Percentiles rank a stretch among this genome's conserved stretches.
Evolutionary conservation across 2,329 filamentous ascomycete genomes (phyloP).

Genomic region (Arthrobotrys iridis): DNA sequence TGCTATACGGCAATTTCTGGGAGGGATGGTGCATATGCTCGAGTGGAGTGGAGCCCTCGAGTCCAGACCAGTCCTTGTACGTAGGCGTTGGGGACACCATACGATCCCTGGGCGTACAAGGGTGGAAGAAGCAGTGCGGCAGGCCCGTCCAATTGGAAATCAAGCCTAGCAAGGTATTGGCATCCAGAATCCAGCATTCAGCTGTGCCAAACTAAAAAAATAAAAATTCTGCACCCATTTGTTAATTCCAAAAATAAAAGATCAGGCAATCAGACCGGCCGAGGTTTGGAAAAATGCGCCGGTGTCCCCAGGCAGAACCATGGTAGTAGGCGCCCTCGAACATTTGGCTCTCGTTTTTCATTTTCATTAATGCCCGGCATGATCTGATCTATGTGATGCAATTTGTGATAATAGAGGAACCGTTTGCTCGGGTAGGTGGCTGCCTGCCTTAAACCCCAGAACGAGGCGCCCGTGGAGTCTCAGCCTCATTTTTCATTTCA

Average conservation of each 20-base stretch:
- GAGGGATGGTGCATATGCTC: constrained; percentile 36
- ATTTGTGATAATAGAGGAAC: constrained; percentile 28
- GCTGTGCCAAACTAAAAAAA: constrained; percentile 25
- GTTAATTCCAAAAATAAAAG: constrained; percentile 44
- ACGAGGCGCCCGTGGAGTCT: constrained; percentile 37
- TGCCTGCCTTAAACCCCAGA: constrained; percentile 47
- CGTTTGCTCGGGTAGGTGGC: constrained; percentile 32
- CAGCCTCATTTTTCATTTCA: constrained; percentile 54
- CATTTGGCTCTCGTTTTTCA: background rate
- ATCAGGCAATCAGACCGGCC: constrained; percentile 12
- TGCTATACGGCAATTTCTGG: constrained; percentile 48
- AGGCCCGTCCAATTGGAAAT: constrained; percentile 31
- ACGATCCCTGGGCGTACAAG: constrained; percentile 18
- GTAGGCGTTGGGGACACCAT: constrained; percentile 19
- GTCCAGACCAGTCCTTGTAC: constrained; percentile 48
- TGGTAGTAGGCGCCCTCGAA: constrained; percentile 21
- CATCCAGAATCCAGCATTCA: constrained; percentile 8
- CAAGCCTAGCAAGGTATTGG: constrained; percentile 1
- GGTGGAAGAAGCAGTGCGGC: constrained; percentile 22
- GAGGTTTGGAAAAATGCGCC: background rate
- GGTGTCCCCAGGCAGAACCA: constrained; percentile 37
- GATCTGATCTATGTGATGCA: constrained; percentile 41
- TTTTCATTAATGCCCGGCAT: background rate
- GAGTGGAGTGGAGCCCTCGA: constrained; percentile 34
- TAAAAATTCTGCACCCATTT: background rate